A percentile compares a stretch with the other conserved stretches of the same genome.
phyloP scores from a whole-genome alignment of 805 yeast species.

The Maudiozyma turicensis region DNA sequence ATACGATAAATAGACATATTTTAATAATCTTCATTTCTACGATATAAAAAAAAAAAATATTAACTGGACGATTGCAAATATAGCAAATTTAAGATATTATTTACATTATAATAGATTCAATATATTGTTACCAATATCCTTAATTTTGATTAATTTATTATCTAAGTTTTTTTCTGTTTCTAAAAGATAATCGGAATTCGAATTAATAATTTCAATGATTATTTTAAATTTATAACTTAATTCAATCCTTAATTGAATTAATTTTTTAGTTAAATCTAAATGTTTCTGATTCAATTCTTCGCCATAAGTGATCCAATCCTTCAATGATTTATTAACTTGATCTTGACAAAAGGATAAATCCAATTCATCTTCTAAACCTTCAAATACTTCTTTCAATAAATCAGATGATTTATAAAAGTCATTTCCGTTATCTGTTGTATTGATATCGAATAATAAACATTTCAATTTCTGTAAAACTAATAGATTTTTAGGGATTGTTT shows the following conservation, averaged over 20 bases:
- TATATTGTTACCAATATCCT: slow-evolving; percentile 35
- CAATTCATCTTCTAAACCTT: slow-evolving; percentile 9
- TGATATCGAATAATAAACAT: not conserved
- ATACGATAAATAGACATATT: not conserved
- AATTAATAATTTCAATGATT: slow-evolving; percentile 32
- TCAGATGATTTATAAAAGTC: not conserved
- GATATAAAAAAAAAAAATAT: not conserved
- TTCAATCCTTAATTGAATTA: slow-evolving; percentile 32
- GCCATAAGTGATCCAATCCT: slow-evolving; percentile 34
- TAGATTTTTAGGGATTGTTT: not conserved
- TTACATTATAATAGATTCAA: slow-evolving; percentile 24
- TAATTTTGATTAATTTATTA: slow-evolving; percentile 30
- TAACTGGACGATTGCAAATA: too few species aligned
- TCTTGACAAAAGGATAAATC: slow-evolving; percentile 21
- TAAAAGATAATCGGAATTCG: slow-evolving; percentile 28
- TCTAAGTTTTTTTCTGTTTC: slow-evolving; percentile 27
- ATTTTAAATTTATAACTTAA: slow-evolving; percentile 32
- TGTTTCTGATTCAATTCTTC: slow-evolving; percentile 28
- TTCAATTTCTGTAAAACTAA: not conserved
- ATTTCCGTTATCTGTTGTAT: not conserved
- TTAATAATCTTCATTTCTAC: not conserved
- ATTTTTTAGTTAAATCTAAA: slow-evolving; percentile 25
- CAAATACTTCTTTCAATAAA: slow-evolving; percentile 1
- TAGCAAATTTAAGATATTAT: not conserved
- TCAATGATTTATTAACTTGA: slow-evolving; percentile 18